Base-by-base conservation (phyloP, 1,284 basidiomycete species). In the Dichomitus squalens region DNA sequence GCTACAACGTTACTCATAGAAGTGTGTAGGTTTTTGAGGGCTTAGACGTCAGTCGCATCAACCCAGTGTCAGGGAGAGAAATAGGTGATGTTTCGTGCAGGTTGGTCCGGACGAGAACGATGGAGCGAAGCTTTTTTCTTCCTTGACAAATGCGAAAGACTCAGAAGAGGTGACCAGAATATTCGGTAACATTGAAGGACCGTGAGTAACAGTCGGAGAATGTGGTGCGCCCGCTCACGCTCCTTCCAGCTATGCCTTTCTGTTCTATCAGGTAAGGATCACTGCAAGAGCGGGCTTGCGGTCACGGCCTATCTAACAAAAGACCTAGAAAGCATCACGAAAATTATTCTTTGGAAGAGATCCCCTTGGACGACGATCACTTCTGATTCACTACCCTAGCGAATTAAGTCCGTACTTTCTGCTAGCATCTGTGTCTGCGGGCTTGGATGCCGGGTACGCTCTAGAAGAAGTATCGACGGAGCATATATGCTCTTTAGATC, bases 351-450 rank as follows among this genome's bases (percentile, higher is more conserved):
- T 66, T 69, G 92, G 84, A 5, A 82, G 96, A 46, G 96, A 99
- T 72, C 93, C 94, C 1, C 82, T 98, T 0, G 96, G 96, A 1
- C 83, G 97, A 27, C 84, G 97, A 40, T 98, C 96, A 7, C 80
- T 99, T 1, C 77, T 98, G 1, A 73, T 93, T 20, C 85, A 90
- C 58, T 74, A 72, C 55, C 86, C 88, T 16, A 80, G 78, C 16
- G 49, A 60, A 1, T 53, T 62, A 20, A 72, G 75, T 5, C 84
- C 86, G 0, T 78, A 81, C 59, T 75, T 92, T 36, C 68, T 92
- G 25, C 70, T 92, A 14, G 72, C 87, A 4, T 93, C 90, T 1
- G 84, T 86, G 2, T 87, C 89, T n/a, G 70, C 72, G 35, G 87
- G 87, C 5, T 44, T 66, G 7, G 68, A 77, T 59, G 57, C 72